Evolutionary conservation across 2,329 filamentous ascomycete species (phyloP).

Genomic region (Neopestalotiopsis rosae): DNA sequence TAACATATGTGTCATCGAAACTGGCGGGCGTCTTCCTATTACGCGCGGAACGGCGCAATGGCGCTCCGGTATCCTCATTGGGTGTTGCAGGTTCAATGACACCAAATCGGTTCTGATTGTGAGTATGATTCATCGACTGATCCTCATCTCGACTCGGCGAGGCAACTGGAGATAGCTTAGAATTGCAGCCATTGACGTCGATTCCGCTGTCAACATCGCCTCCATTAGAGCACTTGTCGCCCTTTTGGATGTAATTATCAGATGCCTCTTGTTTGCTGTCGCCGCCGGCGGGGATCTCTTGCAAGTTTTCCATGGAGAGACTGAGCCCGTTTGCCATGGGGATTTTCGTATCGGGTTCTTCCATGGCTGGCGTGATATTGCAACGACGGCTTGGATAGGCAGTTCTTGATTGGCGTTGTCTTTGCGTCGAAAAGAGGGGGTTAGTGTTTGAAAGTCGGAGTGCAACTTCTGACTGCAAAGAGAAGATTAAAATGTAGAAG

Average conservation of each 20-base stretch:
- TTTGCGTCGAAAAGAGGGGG: neutral
- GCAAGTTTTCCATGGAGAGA: too few species aligned
- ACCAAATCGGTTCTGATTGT: neutral
- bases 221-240: neutral
- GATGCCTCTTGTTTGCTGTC: neutral
- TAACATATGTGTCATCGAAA: constrained; percentile 15
- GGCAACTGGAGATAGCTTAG: neutral
- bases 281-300: neutral
- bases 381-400: neutral
- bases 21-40: constrained; percentile 12
- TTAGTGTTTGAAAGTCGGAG: neutral
- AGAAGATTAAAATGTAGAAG: neutral
- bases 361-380: neutral
- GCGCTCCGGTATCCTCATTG: neutral
- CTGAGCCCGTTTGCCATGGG: neutral
- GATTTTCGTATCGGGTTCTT: neutral
- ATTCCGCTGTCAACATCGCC: neutral
- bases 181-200: neutral
- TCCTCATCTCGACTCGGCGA: neutral
- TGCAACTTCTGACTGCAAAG: neutral
- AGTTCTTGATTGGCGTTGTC: neutral
- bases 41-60: constrained; percentile 18
- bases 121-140: neutral
- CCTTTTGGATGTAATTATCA: neutral
- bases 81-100: neutral